These are phyloP conservation scores for Candida dubliniensis DNA, from an alignment of 1,139 yeast species.

Conservation along the genomic window DNA sequence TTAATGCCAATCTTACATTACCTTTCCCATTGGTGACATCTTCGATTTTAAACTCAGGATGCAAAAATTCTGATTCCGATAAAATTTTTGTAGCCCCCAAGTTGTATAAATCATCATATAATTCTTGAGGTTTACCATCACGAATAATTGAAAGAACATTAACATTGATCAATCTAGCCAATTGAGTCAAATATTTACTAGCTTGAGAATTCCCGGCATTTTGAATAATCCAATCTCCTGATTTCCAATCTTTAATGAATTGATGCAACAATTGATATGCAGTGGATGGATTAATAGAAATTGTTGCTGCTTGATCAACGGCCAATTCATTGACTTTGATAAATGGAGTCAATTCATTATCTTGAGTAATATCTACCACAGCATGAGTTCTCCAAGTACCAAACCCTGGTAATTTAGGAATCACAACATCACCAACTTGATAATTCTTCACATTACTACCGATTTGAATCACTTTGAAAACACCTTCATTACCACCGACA, in stretches of 20 bases:
- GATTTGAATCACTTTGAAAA: conserved; percentile 25
- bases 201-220: conserved; percentile 41
- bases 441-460: conserved; percentile 23
- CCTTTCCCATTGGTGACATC: conserved; percentile 43
- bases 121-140: conserved; percentile 29
- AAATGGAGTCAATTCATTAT: conserved; percentile 22
- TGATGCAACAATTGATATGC: conserved; percentile 33
- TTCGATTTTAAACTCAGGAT: conserved; percentile 46
- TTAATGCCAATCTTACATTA: conserved; percentile 35
- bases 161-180: conserved; percentile 24
- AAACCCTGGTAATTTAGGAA: conserved; percentile 30
- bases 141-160: conserved; percentile 34
- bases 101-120: conserved; percentile 21
- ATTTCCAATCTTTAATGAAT: conserved; percentile 28
- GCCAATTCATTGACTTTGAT: conserved; percentile 22
- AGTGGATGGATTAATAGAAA: conserved; percentile 35
- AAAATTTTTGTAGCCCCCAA: conserved; percentile 37
- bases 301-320: conserved; percentile 33
- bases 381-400: conserved; percentile 40
- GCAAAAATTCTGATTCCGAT: conserved; percentile 51
- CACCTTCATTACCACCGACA: conserved; percentile 68
- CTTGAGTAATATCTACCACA: conserved; percentile 19
- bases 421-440: conserved; percentile 32
- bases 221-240: conserved; percentile 35
- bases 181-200: conserved; percentile 29